Evolutionary conservation across 2,329 filamentous ascomycete species (phyloP).

Genomic region (Talaromyces atroroseus): DNA sequence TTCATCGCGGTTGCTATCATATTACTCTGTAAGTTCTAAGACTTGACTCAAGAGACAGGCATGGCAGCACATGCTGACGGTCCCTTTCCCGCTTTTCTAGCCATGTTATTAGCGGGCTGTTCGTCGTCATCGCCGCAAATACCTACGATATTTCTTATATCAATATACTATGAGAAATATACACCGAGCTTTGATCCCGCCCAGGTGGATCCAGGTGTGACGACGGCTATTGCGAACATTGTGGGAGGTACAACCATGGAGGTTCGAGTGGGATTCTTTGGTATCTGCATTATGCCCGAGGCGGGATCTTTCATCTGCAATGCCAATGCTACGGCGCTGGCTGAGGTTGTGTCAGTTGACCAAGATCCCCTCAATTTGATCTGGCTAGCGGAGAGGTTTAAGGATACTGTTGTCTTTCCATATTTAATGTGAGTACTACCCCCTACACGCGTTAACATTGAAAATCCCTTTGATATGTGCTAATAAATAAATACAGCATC

Average conservation of each 20-base stretch:
- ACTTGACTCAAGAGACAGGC: background rate
- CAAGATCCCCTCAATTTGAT: slow-evolving; percentile 96
- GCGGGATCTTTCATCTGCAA: slow-evolving; percentile 90
- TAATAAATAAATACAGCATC: slow-evolving; percentile 55
- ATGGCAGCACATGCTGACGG: slow-evolving; percentile 14
- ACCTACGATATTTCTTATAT: slow-evolving; percentile 93
- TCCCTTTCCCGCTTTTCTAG: slow-evolving; percentile 41
- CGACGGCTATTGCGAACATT: slow-evolving; percentile 81
- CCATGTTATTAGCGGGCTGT: slow-evolving; percentile 87
- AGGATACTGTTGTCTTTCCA: slow-evolving; percentile 96
- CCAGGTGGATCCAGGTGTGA: slow-evolving; percentile 85
- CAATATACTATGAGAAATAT: slow-evolving; percentile 92
- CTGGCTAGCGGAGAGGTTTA: slow-evolving; percentile 95
- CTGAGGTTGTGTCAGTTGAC: slow-evolving; percentile 80
- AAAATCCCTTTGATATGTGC: slow-evolving; percentile 6
- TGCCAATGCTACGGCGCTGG: slow-evolving; percentile 91
- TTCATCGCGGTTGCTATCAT: slow-evolving; percentile 91
- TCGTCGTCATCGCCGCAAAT: slow-evolving; percentile 94
- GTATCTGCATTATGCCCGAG: slow-evolving; percentile 91
- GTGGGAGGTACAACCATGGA: slow-evolving; percentile 78
- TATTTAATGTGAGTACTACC: slow-evolving; percentile 71
- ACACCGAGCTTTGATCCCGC: slow-evolving; percentile 73
- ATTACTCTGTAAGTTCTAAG: slow-evolving; percentile 69
- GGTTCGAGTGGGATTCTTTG: slow-evolving; percentile 94
- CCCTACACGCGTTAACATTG: background rate